Evolutionary conservation across 2,329 filamentous ascomycete species (phyloP), one percentile per base, ranked within the genome.

Genomic region (Clonostachys chloroleuca): DNA sequence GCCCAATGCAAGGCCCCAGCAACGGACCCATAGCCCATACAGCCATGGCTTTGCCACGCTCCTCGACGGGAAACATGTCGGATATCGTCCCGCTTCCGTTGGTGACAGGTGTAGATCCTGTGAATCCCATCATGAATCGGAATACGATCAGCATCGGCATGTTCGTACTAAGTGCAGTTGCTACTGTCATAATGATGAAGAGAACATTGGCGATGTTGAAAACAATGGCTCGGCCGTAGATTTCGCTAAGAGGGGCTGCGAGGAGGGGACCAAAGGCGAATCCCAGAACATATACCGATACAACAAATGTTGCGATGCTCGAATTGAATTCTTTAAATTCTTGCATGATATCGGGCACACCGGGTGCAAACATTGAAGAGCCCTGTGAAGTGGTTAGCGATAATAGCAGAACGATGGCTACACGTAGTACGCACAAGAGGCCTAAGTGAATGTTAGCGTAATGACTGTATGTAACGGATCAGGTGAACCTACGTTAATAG

Each of bases 351-450:
- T 80, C 65, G 0, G 80, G 77, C 0, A 88, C 79, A 6, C 78
- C 84, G 0, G 86, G 85, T 0, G 84, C 84, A 55, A 89, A 85
- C 67, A 87, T 87, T 16, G 74, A 54, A 1, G 56, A 51, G 1
- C 51, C 56, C 1, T 80, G 56, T 44, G 87, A 86, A 14, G 85
- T 79, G 12, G 16, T 34, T 33, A 34, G 24, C 78, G 61, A 0
- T 78, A 75, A 0, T 86, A 76, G 3, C 76, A 83, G 18, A 35
- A 34, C 6, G 17, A 7, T 30, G n/a, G 5, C 30, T 43, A 12
- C 12, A 14, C n/a, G 14, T 30, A 17, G 17, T 14, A 13, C 0
- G 82, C 81, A 54, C 87, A 83, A 61, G 85, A 84, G 18, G 69
- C 64, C 55, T 47, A 53, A 67, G 61, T 67, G 2, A 65, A 69